Percentiles rank a stretch among this genome's conserved stretches.
These are phyloP conservation scores for Monosporascus cannonballus DNA, from an alignment of 2,329 filamentous ascomycete genomes.

Conservation along the genomic window DNA sequence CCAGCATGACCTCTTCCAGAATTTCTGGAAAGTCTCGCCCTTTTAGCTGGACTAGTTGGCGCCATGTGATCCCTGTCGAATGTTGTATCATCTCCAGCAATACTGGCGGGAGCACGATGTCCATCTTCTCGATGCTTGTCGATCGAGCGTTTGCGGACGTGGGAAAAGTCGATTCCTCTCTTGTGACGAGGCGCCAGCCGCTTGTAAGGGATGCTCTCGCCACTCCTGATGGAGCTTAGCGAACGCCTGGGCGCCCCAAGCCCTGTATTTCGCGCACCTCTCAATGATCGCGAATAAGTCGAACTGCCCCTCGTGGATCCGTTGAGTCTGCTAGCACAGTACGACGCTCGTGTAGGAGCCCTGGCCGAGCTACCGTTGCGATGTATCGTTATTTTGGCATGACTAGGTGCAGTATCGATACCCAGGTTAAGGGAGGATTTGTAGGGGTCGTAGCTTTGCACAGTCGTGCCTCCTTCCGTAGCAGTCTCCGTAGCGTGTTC, in stretches of 20 bases:
- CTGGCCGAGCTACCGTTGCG: conserved; percentile 36
- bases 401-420: conserved; percentile 44
- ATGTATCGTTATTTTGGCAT: conserved; percentile 65
- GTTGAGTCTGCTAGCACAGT: conserved; percentile 26
- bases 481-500: conserved; percentile 32
- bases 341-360: conserved; percentile 18
- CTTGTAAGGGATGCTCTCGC: conserved; percentile 34
- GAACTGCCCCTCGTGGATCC: conserved; percentile 29
- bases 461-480: conserved; percentile 34
- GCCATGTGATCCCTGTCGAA: conserved; percentile 17
- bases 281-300: conserved; percentile 17
- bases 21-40: conserved; percentile 5
- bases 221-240: conserved; percentile 44
- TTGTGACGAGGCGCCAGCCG: conserved; percentile 41
- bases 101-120: conserved; percentile 18
- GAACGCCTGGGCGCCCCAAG: conserved; percentile 34
- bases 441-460: conserved; percentile 77
- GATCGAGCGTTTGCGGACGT: conserved; percentile 33
- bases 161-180: conserved; percentile 50
- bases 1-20: conserved; percentile 6
- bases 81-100: conserved; percentile 21
- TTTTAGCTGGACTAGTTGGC: conserved; percentile 14
- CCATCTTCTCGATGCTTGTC: conserved; percentile 8
- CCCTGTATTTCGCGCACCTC: conserved; percentile 21
- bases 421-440: conserved; percentile 56